A percentile compares a stretch with the other conserved stretches of the same genome.
phyloP scores from a whole-genome alignment of 1,284 basidiomycete species.

The Cutaneotrichosporon cavernicola region DNA sequence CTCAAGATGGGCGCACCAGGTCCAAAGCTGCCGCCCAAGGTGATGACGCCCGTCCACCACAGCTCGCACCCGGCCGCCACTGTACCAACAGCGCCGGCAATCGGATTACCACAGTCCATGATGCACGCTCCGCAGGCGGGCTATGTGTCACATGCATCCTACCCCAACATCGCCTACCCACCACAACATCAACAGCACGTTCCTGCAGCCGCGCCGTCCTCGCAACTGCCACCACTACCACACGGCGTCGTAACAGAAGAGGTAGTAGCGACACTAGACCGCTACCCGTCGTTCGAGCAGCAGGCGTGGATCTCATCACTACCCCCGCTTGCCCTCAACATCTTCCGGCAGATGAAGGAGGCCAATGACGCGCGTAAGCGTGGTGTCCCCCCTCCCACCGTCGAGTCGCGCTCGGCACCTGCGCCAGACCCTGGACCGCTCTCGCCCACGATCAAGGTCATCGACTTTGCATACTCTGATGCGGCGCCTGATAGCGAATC shows the following conservation, averaged over 20 bases:
- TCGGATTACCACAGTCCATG: conserved; percentile 3
- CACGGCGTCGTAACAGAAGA: conserved; percentile 47
- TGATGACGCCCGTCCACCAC: conserved; percentile 10
- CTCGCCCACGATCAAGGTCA: conserved; percentile 18
- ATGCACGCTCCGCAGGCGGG: conserved; percentile 16
- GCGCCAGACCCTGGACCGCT: conserved; percentile 6
- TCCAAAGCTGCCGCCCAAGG: background rate
- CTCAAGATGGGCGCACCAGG: conserved; percentile 9
- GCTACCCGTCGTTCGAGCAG: conserved; percentile 46
- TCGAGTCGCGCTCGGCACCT: background rate
- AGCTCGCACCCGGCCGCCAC: conserved; percentile 5
- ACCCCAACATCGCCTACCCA: background rate
- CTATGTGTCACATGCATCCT: background rate
- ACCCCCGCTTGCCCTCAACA: conserved; percentile 32
- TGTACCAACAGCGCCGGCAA: background rate
- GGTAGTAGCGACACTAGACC: conserved; percentile 42
- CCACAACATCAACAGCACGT: conserved; percentile 10
- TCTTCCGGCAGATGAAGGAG: conserved; percentile 40
- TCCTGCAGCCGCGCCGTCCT: conserved; percentile 14
- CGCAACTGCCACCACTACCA: conserved; percentile 42
- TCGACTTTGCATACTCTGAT: conserved; percentile 22
- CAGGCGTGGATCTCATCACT: conserved; percentile 44
- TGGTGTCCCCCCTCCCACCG: conserved; percentile 16
- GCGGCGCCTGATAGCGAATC: background rate
- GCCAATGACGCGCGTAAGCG: conserved; percentile 38